phyloP scores from a whole-genome alignment of 2,329 filamentous ascomycete genomes.

The Arthroderma uncinatum region DNA sequence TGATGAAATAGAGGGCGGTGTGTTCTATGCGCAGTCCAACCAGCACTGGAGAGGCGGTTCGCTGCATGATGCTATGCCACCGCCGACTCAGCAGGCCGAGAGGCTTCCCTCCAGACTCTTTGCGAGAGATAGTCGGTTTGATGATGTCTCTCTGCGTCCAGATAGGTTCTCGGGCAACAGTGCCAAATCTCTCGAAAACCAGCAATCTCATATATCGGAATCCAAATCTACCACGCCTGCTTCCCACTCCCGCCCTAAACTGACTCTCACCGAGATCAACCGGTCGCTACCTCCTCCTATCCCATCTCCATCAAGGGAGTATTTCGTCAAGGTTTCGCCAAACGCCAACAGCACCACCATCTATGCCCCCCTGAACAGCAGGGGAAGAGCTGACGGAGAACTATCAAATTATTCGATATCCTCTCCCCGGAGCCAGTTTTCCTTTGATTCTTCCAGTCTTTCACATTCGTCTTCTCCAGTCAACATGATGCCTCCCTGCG shows the following conservation, averaged over 20 bases:
- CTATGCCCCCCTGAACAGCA: neutral
- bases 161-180: slow-evolving; percentile 5
- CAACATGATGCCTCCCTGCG: neutral
- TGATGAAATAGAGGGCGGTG: slow-evolving; percentile 12
- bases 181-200: neutral
- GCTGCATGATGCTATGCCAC: neutral
- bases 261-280: neutral
- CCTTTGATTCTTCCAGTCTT: neutral
- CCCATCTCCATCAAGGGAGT: neutral
- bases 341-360: neutral
- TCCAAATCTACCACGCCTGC: neutral
- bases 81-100: neutral
- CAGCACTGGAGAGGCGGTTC: slow-evolving; percentile 3
- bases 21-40: slow-evolving; percentile 9
- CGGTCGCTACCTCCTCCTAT: neutral
- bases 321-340: neutral
- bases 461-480: neutral
- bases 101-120: neutral
- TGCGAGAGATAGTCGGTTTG: slow-evolving; percentile 3
- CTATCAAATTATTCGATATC: neutral
- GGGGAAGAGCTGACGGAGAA: neutral
- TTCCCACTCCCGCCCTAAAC: neutral
- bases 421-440: neutral
- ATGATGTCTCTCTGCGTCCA: slow-evolving; percentile 4
- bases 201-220: neutral